phyloP scores from a whole-genome alignment of 2,329 filamentous ascomycete genomes.

The Exophiala sp. region DNA sequence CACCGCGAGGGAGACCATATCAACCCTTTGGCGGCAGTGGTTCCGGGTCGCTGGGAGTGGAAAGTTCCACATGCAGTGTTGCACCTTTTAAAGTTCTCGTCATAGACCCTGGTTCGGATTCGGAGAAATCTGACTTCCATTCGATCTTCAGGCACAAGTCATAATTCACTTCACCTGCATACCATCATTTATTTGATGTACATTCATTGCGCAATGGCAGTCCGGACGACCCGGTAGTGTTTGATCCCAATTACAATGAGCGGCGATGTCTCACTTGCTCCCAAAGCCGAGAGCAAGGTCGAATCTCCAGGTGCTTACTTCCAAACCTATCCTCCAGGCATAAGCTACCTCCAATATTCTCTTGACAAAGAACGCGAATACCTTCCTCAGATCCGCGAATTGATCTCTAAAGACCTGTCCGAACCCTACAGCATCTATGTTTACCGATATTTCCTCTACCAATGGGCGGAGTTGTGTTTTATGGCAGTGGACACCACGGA shows the following conservation, averaged over 20 bases:
- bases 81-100: not conserved
- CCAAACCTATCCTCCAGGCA: slow-evolving; percentile 25
- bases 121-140: not conserved
- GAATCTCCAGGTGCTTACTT: slow-evolving; percentile 14
- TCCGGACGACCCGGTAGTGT: slow-evolving; percentile 5
- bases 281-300: slow-evolving; percentile 1
- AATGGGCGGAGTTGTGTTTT: slow-evolving; percentile 97
- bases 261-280: slow-evolving; percentile 18
- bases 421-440: slow-evolving; percentile 99
- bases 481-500: slow-evolving; percentile 61
- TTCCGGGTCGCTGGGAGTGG: not conserved
- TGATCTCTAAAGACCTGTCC: slow-evolving; percentile 94
- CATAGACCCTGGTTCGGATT: not conserved
- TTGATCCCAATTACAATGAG: slow-evolving; percentile 12
- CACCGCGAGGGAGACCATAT: not conserved
- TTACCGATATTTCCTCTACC: slow-evolving; percentile 94
- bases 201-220: slow-evolving; percentile 9
- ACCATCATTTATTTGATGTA: not conserved
- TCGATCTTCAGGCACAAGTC: slow-evolving; percentile 21
- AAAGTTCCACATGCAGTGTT: slow-evolving; percentile 10
- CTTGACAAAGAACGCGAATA: slow-evolving; percentile 56
- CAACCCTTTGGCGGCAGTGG: not conserved
- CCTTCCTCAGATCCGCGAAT: slow-evolving; percentile 77
- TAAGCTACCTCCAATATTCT: slow-evolving; percentile 57
- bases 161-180: not conserved